phyloP scores from a whole-genome alignment of 805 yeast species.

The Hanseniaspora lachancei region DNA sequence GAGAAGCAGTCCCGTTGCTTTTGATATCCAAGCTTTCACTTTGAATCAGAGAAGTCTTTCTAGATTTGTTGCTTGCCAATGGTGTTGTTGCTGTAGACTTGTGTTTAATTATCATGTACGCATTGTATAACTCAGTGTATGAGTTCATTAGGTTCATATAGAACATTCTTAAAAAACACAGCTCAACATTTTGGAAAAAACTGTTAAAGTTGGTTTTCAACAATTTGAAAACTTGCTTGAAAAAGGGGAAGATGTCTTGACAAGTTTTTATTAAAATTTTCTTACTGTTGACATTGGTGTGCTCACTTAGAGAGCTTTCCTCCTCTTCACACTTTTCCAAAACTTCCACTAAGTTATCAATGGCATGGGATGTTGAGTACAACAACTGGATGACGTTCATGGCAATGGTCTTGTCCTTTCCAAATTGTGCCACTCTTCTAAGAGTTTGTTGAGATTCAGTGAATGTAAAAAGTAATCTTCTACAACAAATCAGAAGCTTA shows the following conservation, averaged over 20 bases:
- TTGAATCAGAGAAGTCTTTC: background rate
- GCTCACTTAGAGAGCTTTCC: conserved; percentile 15
- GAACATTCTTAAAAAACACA: conserved; percentile 51
- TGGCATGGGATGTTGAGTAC: conserved; percentile 40
- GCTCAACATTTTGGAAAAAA: conserved; percentile 46
- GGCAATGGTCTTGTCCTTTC: conserved; percentile 42
- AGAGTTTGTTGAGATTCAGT: conserved; percentile 53
- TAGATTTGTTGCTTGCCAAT: background rate
- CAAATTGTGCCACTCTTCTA: conserved; percentile 44
- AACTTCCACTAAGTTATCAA: conserved; percentile 44
- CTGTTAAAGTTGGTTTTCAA: conserved; percentile 36
- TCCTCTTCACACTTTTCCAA: conserved; percentile 41
- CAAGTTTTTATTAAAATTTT: conserved; percentile 30
- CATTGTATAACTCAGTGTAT: conserved; percentile 54
- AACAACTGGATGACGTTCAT: conserved; percentile 40
- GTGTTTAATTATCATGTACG: conserved; percentile 33
- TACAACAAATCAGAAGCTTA: conserved; percentile 30
- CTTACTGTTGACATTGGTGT: conserved; percentile 22
- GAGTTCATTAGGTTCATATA: conserved; percentile 49
- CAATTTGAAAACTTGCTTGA: conserved; percentile 38
- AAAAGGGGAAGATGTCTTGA: conserved; percentile 32
- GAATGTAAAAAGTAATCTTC: conserved; percentile 49
- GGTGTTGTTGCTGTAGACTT: conserved; percentile 15
- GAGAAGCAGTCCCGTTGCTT: conserved; percentile 7
- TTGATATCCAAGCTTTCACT: conserved; percentile 12